Evolutionary conservation across 108 stramenopile genomes (phyloP).

Genomic region (Mayamaea pseudoterrestris): DNA sequence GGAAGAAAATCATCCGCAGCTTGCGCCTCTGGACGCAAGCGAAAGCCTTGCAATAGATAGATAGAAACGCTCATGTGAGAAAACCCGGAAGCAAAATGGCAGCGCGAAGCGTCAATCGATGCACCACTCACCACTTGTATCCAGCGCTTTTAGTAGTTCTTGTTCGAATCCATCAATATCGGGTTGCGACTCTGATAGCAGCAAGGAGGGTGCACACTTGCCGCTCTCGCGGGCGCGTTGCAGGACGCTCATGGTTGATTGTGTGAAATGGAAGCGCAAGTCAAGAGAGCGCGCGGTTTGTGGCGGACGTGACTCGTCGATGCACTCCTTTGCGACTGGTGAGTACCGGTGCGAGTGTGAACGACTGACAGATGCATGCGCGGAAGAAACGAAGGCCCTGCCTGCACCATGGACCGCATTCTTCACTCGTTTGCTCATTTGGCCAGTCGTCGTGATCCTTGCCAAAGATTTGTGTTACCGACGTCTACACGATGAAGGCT

Average conservation of each 20-base stretch:
- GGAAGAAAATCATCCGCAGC: slow-evolving; percentile 14
- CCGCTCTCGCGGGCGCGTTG: slow-evolving; percentile 32
- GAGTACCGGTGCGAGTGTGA: no score
- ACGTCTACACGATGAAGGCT: no score
- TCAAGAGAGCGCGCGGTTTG: no score
- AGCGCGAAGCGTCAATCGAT: not conserved
- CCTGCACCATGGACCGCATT: no score
- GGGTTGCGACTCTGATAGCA: slow-evolving; percentile 5
- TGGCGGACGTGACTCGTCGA: no score
- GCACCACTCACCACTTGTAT: slow-evolving; percentile 23
- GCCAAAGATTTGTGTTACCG: no score
- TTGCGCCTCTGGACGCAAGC: slow-evolving; percentile 9
- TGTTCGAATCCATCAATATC: slow-evolving; percentile 20
- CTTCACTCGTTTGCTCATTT: no score
- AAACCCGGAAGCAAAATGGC: not conserved
- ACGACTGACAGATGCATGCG: no score
- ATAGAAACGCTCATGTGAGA: not conserved
- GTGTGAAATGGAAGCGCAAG: not conserved
- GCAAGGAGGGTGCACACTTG: slow-evolving; percentile 35
- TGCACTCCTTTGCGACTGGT: no score
- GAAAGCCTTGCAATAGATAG: slow-evolving; percentile 1
- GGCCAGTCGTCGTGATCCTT: no score
- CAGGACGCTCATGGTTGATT: slow-evolving; percentile 13
- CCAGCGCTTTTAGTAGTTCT: slow-evolving; percentile 14
- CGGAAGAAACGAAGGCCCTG: no score